Conservation (phyloP, 2,329 filamentous ascomycete species). For the Pseudogymnoascus sp. region DNA sequence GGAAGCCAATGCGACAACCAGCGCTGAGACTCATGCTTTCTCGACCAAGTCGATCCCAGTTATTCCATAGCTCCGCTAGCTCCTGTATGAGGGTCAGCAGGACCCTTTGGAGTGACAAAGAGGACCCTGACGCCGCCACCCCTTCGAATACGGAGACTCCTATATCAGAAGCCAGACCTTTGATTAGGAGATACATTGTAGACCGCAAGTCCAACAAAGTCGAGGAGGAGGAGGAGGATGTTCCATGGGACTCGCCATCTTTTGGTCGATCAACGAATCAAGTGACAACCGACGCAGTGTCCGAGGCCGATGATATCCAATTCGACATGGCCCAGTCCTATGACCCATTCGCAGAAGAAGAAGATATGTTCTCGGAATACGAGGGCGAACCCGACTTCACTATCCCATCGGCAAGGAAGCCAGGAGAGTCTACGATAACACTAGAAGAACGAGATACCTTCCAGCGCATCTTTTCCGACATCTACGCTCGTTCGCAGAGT, state of each 20-base stretch:
- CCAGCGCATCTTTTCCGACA: slow-evolving; percentile 52
- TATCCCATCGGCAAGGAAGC: slow-evolving; percentile 14
- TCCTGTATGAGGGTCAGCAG: not conserved
- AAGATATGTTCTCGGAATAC: slow-evolving; percentile 49
- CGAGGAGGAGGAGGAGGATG: not conserved
- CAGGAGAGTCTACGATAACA: slow-evolving; percentile 47
- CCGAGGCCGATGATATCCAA: not conserved
- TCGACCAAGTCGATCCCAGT: not conserved
- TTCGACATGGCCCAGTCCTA: slow-evolving; percentile 12
- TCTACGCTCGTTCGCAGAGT: slow-evolving; percentile 37
- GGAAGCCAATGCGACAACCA: not conserved
- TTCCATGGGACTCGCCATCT: not conserved
- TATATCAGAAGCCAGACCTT: not conserved
- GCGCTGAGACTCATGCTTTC: not conserved
- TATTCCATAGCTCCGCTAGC: not conserved
- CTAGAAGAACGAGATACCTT: slow-evolving; percentile 44
- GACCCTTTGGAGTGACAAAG: not conserved
- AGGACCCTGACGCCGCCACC: not conserved
- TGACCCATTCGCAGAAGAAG: slow-evolving; percentile 16
- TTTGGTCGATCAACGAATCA: not conserved
- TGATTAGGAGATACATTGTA: slow-evolving; percentile 5
- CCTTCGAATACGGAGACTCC: not conserved
- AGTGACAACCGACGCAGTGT: not conserved
- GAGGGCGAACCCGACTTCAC: slow-evolving; percentile 29
- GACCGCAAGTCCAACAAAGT: slow-evolving; percentile 1